These are phyloP conservation scores for Sugiyamaella qingdaonensis DNA, from an alignment of 805 yeast genomes.

Conservation along the genomic window DNA sequence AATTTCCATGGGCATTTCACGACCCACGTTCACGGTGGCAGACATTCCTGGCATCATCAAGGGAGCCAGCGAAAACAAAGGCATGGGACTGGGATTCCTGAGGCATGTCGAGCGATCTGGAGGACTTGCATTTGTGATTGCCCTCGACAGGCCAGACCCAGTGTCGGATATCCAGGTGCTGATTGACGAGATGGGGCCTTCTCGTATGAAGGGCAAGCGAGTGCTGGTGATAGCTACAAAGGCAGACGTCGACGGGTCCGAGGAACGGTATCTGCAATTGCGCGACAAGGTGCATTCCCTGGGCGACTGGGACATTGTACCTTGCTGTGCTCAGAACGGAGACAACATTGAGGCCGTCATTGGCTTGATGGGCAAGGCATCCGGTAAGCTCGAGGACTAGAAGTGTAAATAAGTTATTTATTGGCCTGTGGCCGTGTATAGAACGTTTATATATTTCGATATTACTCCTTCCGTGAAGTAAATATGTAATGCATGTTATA, in stretches of 20 bases:
- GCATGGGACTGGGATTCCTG: slow-evolving; percentile 90
- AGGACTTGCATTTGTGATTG: slow-evolving; percentile 82
- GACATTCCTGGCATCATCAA: slow-evolving; percentile 94
- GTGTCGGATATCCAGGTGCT: slow-evolving; percentile 58
- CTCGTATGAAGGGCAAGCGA: slow-evolving; percentile 55
- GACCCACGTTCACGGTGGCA: slow-evolving; percentile 76
- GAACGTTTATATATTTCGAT: neutral
- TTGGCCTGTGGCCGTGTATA: neutral
- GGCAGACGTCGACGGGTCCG: slow-evolving; percentile 68
- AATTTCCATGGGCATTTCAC: slow-evolving; percentile 53
- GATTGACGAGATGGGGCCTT: slow-evolving; percentile 65
- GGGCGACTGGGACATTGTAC: slow-evolving; percentile 64
- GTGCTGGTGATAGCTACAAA: slow-evolving; percentile 87
- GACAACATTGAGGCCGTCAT: slow-evolving; percentile 73
- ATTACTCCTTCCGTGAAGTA: too few relatives aligned
- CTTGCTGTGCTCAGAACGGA: slow-evolving; percentile 73
- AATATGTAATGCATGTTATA: neutral
- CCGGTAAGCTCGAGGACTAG: slow-evolving; percentile 5
- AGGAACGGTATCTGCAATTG: slow-evolving; percentile 45
- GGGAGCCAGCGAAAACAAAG: slow-evolving; percentile 79
- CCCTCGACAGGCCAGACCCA: slow-evolving; percentile 66
- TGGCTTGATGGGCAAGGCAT: slow-evolving; percentile 54
- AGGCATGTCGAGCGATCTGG: slow-evolving; percentile 90
- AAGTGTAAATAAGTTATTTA: neutral
- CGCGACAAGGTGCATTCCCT: slow-evolving; percentile 36